Base-by-base conservation (phyloP, 169 alveolate genomes). In the Plasmodium billcollinsi region DNA sequence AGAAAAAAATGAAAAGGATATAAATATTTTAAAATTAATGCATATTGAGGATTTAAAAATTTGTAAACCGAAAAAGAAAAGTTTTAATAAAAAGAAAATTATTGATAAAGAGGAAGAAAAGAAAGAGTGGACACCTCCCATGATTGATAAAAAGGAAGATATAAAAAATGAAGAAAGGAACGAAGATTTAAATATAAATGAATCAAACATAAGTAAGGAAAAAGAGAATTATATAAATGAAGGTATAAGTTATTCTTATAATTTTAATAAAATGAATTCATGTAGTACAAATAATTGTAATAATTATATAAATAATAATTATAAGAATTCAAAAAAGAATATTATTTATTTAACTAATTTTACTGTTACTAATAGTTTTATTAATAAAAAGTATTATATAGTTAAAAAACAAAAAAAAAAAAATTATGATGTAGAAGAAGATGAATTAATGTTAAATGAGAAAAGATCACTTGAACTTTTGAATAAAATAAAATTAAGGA, bases 351-450 rank as follows among this genome's bases (percentile, higher is more conserved):
- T 74, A 62, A 59, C 15, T 21, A 66, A 26, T 43, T 65, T 47
- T 33, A 50, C 70, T 43, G 20, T 63, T 58, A 67, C 76, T 47
- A 67, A 78, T 45, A 78, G 89, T 54, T 78, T 65, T 71, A 56
- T 78, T 26, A 78, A 70, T 78, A 78, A 78, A 39, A 78, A 78
- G 70, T 78, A 78, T 52, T 63, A 65, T 56, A 78, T 78, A 65
- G 15, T 15, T 3, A 50, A 62, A 56, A 58, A 61, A 33, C 54
- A 7, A 5, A 29, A 69, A 29, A n/a, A 67, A 12, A 39, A 43
- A 21, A 12, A 12, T 15, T 11, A 5, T 20, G 72, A 54, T 54
- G 11, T 21, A 3, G 5, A 9, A 33, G 72, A 86, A 26, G 50
- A 72, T 72, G 62, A 49, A 11, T 86, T 52, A 47, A 49, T 14